Evolutionary conservation across 2,329 filamentous ascomycete genomes (phyloP), one percentile per base, ranked within the genome.

Genomic region (Didymella glomerata): DNA sequence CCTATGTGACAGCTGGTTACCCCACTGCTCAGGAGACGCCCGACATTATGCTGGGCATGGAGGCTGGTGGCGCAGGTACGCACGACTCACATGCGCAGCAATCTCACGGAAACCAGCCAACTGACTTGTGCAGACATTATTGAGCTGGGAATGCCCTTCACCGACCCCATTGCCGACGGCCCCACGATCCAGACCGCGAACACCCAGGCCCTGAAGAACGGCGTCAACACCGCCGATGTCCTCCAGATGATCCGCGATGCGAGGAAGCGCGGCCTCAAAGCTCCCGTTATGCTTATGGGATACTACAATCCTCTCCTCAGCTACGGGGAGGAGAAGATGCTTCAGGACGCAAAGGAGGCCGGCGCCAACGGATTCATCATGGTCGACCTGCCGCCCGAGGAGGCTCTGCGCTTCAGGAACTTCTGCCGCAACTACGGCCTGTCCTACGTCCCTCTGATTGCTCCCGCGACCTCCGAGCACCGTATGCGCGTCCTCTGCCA

Each of bases 291-390:
- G 74, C 86, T 99, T 66, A 99, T 99, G 95, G 95, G 95, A 71
- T 99, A 99, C 85, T 99, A 97, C 82, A 99, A 99, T 82, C 95
- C 95, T 1, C 84, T 98, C 62, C 83, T 98, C 62, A 92, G 90
- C 72, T 99, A 98, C 76, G 95, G 95, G 53, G 95, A 99, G 81
- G 93, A 97, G 80, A 86, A 85, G 61, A 88, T 98, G 78, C 83
- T 99, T 54, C 85, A 87, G 69, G 93, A 98, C 78, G 92, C 92
- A 77, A 89, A 90, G 75, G 86, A 87, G 54, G 90, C 92, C 2
- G 92, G 93, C 25, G 88, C 96, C 76, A 97, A 97, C 79, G 94
- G 95, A 59, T 98, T 98, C 80, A 97, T 99, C 72, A 89, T 98
- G 75, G 94, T 97, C 56, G 94, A 99, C 76, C 80, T 99, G 71